Conservation (phyloP, 345 rosid species). For the Aquilaria sinensis region DNA sequence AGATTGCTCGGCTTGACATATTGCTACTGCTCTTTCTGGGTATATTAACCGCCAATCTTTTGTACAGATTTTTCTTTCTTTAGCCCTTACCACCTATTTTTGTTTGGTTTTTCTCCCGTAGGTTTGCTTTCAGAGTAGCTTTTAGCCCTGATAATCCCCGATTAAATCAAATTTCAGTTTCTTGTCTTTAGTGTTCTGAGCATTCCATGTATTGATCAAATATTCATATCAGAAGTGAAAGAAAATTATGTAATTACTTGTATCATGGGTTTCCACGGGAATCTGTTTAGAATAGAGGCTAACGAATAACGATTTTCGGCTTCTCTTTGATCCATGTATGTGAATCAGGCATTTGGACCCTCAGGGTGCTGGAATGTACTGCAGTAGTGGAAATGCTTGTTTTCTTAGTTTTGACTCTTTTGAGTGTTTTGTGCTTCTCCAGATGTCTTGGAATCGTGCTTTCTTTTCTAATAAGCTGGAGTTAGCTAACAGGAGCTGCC, state of each 20-base stretch:
- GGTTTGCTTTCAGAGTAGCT: no score
- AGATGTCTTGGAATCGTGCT: no score
- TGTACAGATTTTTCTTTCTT: conserved; percentile 35
- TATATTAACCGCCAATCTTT: conserved; percentile 31
- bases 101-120: not conserved
- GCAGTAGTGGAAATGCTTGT: no score
- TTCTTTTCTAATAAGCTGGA: no score
- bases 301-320: not conserved
- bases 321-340: not conserved
- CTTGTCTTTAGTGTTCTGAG: conserved; percentile 15
- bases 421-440: no score
- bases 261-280: conserved; percentile 27
- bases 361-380: no score
- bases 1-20: conserved; percentile 15
- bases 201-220: conserved; percentile 29
- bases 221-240: conserved; percentile 20
- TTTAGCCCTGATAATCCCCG: conserved; percentile 21
- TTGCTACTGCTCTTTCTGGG: conserved; percentile 29
- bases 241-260: conserved; percentile 46
- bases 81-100: not conserved
- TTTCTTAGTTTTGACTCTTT: no score
- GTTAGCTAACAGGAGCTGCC: no score
- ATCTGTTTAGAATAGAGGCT: conserved; percentile 11
- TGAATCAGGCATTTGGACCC: no score
- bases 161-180: conserved; percentile 17